A percentile compares a stretch with the other conserved stretches of the same genome.
These are phyloP conservation scores for Euphorbia corollata DNA, from an alignment of 441 rosid species.

Conservation along the genomic window DNA sequence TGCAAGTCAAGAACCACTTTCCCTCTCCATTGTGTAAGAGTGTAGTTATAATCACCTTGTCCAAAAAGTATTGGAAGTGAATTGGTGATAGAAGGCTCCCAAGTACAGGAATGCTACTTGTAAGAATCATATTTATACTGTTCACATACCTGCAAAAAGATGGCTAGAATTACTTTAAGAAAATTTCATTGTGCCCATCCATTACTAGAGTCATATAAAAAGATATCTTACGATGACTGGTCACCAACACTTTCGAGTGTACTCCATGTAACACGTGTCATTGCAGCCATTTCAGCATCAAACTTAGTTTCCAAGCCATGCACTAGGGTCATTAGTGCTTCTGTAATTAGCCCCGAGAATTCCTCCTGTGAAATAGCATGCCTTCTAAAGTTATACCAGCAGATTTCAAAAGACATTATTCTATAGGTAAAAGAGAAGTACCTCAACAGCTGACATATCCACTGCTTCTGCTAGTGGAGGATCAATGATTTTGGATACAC, in stretches of 20 bases:
- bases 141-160: slow-evolving; percentile 76
- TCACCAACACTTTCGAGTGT: slow-evolving; percentile 98
- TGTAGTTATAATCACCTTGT: slow-evolving; percentile 55
- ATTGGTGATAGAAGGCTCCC: slow-evolving; percentile 85
- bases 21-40: background rate
- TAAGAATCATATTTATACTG: slow-evolving; percentile 69
- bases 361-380: slow-evolving; percentile 63
- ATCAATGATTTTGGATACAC: slow-evolving; percentile 87
- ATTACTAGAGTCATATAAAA: slow-evolving; percentile 10
- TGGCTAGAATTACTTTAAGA: slow-evolving; percentile 17
- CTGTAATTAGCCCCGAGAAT: slow-evolving; percentile 89
- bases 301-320: slow-evolving; percentile 94
- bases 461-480: slow-evolving; percentile 72
- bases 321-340: slow-evolving; percentile 81
- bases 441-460: slow-evolving; percentile 90
- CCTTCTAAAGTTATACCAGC: slow-evolving; percentile 21
- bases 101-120: slow-evolving; percentile 70
- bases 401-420: slow-evolving; percentile 17
- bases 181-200: slow-evolving; percentile 11
- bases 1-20: slow-evolving; percentile 1
- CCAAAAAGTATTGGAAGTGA: slow-evolving; percentile 91
- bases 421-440: slow-evolving; percentile 25
- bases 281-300: slow-evolving; percentile 91
- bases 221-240: slow-evolving; percentile 73
- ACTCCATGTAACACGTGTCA: slow-evolving; percentile 97